phyloP scores from a whole-genome alignment of 116 monocot species.

The Cymodocea nodosa region DNA sequence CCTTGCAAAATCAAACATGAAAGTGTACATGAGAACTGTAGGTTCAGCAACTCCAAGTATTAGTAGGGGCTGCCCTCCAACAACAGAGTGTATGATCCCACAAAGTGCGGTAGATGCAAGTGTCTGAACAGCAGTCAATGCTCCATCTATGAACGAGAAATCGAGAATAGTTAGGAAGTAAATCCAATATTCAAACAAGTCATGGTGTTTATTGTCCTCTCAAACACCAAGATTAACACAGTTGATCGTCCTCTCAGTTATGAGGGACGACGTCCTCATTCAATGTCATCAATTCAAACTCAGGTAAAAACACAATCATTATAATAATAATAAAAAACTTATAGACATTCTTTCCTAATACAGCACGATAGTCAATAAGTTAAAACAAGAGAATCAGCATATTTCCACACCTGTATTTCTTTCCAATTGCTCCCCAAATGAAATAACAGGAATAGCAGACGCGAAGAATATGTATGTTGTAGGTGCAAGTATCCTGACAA shows the following conservation, averaged over 20 bases:
- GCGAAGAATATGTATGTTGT: slow-evolving; percentile 84
- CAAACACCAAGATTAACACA: too few species aligned
- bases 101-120: slow-evolving; percentile 67
- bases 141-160: slow-evolving; percentile 29
- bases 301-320: too few species aligned
- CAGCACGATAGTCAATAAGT: not conserved
- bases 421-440: slow-evolving; percentile 75
- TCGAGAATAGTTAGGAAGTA: not conserved
- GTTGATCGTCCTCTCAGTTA: too few species aligned
- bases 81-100: slow-evolving; percentile 62
- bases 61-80: slow-evolving; percentile 69
- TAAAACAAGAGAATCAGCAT: not conserved
- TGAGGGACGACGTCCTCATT: too few species aligned
- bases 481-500: slow-evolving; percentile 59
- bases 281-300: too few species aligned
- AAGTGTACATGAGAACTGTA: slow-evolving; percentile 79
- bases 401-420: slow-evolving; percentile 47
- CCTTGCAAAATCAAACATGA: slow-evolving; percentile 78
- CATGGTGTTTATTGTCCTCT: too few species aligned
- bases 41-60: slow-evolving; percentile 87
- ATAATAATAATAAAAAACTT: too few species aligned
- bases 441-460: slow-evolving; percentile 83
- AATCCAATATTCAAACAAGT: not conserved
- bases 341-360: too few species aligned
- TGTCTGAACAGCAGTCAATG: slow-evolving; percentile 66